Base-by-base conservation (phyloP, 768 basidiomycete genomes). In the Erythrobasidium yunnanense region DNA sequence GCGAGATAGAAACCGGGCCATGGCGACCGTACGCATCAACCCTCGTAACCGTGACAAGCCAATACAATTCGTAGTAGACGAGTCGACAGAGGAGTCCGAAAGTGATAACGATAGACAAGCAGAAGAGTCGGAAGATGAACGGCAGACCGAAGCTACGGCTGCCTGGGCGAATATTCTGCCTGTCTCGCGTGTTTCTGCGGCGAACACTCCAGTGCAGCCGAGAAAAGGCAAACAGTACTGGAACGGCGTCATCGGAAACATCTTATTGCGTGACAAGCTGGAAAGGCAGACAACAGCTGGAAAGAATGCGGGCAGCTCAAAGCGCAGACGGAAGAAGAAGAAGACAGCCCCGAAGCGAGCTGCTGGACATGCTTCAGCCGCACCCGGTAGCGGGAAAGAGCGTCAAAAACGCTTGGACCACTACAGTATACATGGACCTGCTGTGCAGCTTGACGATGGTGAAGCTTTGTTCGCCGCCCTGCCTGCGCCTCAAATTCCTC, bases 391-490 rank as follows among this genome's bases (percentile, higher is more conserved):
- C 7, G 8, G 8, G 58, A 47, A 20, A 45, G 46, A n/a, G 7
- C 20, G 4, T 23, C 51, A 23, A 13, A 5, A 15, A 20, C 20
- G 50, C 50, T 8, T 52, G n/a, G 27, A 29, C 50, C 18, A 32
- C 38, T 42, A 11, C 38, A 42, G n/a, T 11, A 42, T 42, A n/a
- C 25, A 53, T 34, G 23, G 25, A 18, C 33, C 63, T 7, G 29
- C 63, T 1, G 63, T 65, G 33, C 52, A 65, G 18, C 49, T 65
- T 2, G 63, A 65, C 30, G 34, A 38, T 18, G 56, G 20, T 6
- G 56, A 58, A 8, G 25, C 35, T 27, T 22, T 58, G 3, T 58
- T 58, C 56, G 35, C 11, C 3, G 23, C n/a, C 13, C 8, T 11
- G 17, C 56, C 35, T 17, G 11, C 35, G 11, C 11, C 38, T 42